Conservation (phyloP, 768 basidiomycete species). For the Pisolithus orientalis region DNA sequence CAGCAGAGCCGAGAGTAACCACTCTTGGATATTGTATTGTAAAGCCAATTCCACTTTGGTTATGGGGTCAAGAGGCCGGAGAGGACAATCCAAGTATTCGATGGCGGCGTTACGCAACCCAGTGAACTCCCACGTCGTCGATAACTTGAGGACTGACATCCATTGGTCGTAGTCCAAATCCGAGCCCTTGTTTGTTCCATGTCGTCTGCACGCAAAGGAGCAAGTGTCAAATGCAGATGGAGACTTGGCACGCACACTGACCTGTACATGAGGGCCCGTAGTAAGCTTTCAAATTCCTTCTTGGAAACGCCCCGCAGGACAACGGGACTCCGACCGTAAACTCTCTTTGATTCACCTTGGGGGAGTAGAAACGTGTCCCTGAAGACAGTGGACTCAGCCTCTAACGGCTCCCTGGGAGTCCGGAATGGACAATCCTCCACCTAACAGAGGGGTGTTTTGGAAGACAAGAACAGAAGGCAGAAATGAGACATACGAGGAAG, state of each 20-base stretch:
- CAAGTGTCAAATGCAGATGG: too few species aligned
- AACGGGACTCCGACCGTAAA: slow-evolving; percentile 9
- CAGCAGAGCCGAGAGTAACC: neutral
- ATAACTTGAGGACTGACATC: neutral
- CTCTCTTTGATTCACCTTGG: neutral
- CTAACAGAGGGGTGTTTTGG: neutral
- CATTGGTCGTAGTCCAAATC: neutral
- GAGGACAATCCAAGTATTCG: neutral
- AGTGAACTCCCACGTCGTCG: too few species aligned
- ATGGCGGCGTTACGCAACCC: neutral
- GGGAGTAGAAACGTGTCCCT: slow-evolving; percentile 15
- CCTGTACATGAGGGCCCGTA: too few species aligned
- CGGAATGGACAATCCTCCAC: slow-evolving; percentile 17
- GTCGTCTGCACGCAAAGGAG: neutral
- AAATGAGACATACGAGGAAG: too few species aligned
- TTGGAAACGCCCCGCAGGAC: too few species aligned
- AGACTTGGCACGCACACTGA: neutral
- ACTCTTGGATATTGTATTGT: neutral
- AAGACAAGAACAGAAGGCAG: neutral
- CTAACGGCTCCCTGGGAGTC: slow-evolving; percentile 13
- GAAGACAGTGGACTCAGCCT: slow-evolving; percentile 4
- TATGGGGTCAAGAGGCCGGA: neutral
- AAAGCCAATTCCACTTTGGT: neutral
- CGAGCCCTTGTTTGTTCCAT: neutral
- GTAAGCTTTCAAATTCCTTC: too few species aligned